Base-by-base conservation (phyloP, 306 rosid species). In the Prosopis cineraria region DNA sequence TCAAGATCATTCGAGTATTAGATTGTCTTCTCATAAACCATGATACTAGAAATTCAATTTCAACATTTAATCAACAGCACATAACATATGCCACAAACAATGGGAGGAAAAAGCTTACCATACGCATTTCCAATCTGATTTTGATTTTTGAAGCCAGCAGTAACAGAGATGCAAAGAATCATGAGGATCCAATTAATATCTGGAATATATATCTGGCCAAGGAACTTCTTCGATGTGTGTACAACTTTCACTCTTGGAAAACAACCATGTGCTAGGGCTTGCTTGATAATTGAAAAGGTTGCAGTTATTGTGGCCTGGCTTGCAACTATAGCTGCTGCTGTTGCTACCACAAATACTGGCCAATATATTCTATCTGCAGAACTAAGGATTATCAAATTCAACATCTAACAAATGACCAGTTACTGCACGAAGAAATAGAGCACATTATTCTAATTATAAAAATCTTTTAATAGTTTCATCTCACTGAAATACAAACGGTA, bases 211-310 rank as follows among this genome's bases (percentile, higher is more conserved):
- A 93, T 95, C 82, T 95, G 98, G 80, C 90, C 89, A 27, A 76
- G 93, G 78, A 87, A 93, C 36, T 80, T 86, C 86, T 87, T 91
- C 64, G 98, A 95, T 25, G 98, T 95, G 79, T 95, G 85, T 30
- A 95, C 90, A 73, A 95, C 94, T 88, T 93, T 95, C 70, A 95
- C 99, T 81, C 99, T 88, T 7, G 98, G 99, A 83, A 95, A 95
- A 72, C 98, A 95, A 70, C 99, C 98, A 72, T 81, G 98, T 17
- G 99, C 90, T 84, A 88, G 93, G 78, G 99, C 99, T 82, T 95
- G 99, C 91, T 95, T 93, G 82, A 95, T 87, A 70, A 95, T 79
- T 6, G 98, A 90, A 90, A 95, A 95, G 6, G 98, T 91, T 68
- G 99, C 99, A 25, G 90, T 76, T 80, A 95, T 90, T 20, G 98